Conservation (phyloP, 129 eudicot species). For the Flaveria ramosissima region DNA sequence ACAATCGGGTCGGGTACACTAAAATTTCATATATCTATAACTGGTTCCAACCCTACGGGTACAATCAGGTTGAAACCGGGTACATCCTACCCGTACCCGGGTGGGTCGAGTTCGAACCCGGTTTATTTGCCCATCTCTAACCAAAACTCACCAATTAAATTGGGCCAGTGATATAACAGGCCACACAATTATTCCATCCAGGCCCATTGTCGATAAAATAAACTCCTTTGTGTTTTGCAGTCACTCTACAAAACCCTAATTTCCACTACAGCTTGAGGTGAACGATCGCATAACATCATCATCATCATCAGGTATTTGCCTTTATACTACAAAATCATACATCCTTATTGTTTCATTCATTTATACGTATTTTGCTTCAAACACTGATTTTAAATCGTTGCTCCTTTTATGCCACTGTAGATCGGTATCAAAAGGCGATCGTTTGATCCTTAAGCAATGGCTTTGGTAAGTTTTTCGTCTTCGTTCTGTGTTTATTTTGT, state of each 20-base stretch:
- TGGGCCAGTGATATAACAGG: too few relatives aligned
- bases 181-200: too few relatives aligned
- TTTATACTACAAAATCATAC: neutral
- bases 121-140: too few relatives aligned
- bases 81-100: too few relatives aligned
- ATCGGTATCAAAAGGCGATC: conserved; percentile 28
- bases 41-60: too few relatives aligned
- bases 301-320: neutral
- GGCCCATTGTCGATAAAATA: too few relatives aligned
- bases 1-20: too few relatives aligned
- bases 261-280: neutral
- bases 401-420: neutral
- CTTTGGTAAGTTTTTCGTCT: conserved; percentile 53
- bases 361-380: neutral
- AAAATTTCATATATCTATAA: too few relatives aligned
- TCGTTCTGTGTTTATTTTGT: neutral
- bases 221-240: too few relatives aligned
- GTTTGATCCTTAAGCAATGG: conserved; percentile 52
- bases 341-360: neutral
- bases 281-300: neutral
- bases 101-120: too few relatives aligned
- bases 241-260: conserved; percentile 33
- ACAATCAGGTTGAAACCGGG: too few relatives aligned
- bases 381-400: neutral
- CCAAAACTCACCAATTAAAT: too few relatives aligned